Base-by-base conservation (phyloP, 2,329 filamentous ascomycete species). In the Scopulariopsis brevicaulis region DNA sequence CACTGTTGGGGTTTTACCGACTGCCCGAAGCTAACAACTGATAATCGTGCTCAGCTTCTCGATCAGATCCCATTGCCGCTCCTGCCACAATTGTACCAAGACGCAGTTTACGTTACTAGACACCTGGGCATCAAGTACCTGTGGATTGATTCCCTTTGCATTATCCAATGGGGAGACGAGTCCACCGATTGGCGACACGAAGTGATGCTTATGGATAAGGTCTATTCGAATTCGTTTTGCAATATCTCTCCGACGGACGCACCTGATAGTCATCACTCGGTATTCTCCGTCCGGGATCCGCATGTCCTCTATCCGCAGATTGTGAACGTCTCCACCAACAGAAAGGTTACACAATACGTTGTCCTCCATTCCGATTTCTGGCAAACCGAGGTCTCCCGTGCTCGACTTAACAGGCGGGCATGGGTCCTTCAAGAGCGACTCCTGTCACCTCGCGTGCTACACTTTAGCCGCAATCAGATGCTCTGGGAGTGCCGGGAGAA, bases 401-500 rank as follows among this genome's bases (percentile, higher is more conserved):
- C 48, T 3, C 59, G 60, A 15, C 52, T 65, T 2, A 62, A 63
- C 43, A 54, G 46, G 7, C 58, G 64, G 3, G 62, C 59, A 14
- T 65, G 64, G 64, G 63, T 65, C 1, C 57, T 64, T 24, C 64
- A 65, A 48, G 64, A 65, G 48, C 58, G 63, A 2, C 51, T 65
- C 14, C 60, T 65, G 12, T 62, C 63, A 1, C 59, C 64, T 2
- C 55, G 64, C 2, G 55, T 61, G 1, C 15, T 64, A 10, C 62
- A 64, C 35, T 65, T 60, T 37, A 53, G 53, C 1, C 14, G 35
- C 15, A 32, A 59, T 7, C 62, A 65, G 54, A 58, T 65, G 10
- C 37, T 60, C 10, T 65, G 60, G 55, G 62, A 64, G 37, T 65
- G 63, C 32, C 34, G 43, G 18, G 55, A 60, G 56, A n/a, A 57